These are phyloP conservation scores for Cystobasidium slooffiae DNA, from an alignment of 1,284 basidiomycete species.

Conservation along the genomic window DNA sequence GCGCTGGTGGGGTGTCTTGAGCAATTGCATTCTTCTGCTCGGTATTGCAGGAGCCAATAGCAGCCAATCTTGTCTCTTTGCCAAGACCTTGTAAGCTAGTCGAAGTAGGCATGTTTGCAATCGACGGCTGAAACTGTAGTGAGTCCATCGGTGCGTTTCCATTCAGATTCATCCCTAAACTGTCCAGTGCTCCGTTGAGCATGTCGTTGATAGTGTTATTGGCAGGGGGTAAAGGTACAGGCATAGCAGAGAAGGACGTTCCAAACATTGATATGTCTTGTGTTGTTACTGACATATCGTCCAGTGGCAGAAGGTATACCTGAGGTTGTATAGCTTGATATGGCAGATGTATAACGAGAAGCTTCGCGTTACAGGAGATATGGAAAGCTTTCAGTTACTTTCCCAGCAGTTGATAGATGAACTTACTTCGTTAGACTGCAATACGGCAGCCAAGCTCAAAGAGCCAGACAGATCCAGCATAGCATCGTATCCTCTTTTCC, in stretches of 20 bases:
- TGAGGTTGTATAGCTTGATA: slow-evolving; percentile 15
- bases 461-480: slow-evolving; percentile 3
- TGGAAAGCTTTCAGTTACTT: neutral
- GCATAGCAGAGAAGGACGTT: slow-evolving; percentile 15
- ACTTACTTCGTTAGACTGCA: slow-evolving; percentile 35
- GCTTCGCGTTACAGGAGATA: neutral
- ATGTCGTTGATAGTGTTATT: neutral
- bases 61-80: neutral
- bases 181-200: neutral
- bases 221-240: neutral
- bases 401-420: neutral
- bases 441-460: slow-evolving; percentile 20
- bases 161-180: slow-evolving; percentile 19
- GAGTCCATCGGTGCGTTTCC: slow-evolving; percentile 2
- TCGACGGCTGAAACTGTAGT: neutral
- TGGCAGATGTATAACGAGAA: slow-evolving; percentile 26
- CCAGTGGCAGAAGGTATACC: slow-evolving; percentile 12
- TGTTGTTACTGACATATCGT: neutral
- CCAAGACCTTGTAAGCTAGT: neutral
- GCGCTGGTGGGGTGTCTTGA: neutral
- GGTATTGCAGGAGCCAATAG: neutral
- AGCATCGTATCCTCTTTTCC: slow-evolving; percentile 1
- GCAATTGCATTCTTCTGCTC: neutral
- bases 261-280: slow-evolving; percentile 13
- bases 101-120: neutral